These are phyloP conservation scores for Pythium diclinum DNA, from an alignment of 352 stramenopile genomes.

Conservation along the genomic window DNA sequence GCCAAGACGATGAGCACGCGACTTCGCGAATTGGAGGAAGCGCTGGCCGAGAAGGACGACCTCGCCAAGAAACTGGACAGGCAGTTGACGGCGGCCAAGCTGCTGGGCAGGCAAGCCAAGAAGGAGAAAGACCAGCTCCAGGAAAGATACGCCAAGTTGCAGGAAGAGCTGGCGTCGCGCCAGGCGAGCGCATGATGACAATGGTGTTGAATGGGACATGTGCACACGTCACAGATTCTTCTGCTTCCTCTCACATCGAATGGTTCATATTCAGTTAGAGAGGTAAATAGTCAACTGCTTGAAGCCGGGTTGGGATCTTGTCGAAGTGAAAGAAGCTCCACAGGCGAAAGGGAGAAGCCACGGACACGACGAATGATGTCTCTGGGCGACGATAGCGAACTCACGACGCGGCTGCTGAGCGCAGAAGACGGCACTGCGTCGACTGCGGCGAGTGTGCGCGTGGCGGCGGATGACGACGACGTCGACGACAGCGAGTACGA, in stretches of 20 bases:
- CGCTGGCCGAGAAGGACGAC: constrained; percentile 45
- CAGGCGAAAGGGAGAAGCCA: background rate
- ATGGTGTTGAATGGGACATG: background rate
- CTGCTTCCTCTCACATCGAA: background rate
- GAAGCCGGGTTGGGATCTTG: constrained; percentile 15
- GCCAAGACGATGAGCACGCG: constrained; percentile 29
- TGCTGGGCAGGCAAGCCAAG: constrained; percentile 60
- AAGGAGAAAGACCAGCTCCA: constrained; percentile 68
- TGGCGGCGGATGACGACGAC: constrained; percentile 9
- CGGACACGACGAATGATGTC: constrained; percentile 25
- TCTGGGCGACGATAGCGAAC: constrained; percentile 29
- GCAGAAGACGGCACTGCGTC: constrained; percentile 1
- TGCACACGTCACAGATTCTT: constrained; percentile 11
- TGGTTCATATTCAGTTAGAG: background rate
- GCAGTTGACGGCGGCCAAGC: constrained; percentile 64
- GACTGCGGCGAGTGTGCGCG: constrained; percentile 4
- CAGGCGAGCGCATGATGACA: background rate
- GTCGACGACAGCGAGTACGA: constrained; percentile 53
- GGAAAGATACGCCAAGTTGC: constrained; percentile 22
- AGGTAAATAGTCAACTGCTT: background rate
- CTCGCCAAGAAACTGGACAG: constrained; percentile 52
- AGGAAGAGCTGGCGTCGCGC: constrained; percentile 13
- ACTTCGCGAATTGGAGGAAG: constrained; percentile 32
- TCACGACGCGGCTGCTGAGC: constrained; percentile 27
- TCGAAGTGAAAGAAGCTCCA: background rate